A percentile compares a stretch with the other conserved stretches of the same genome.
phyloP scores from a whole-genome alignment of 2,329 filamentous ascomycete species.

The Epichloe gansuensis region DNA sequence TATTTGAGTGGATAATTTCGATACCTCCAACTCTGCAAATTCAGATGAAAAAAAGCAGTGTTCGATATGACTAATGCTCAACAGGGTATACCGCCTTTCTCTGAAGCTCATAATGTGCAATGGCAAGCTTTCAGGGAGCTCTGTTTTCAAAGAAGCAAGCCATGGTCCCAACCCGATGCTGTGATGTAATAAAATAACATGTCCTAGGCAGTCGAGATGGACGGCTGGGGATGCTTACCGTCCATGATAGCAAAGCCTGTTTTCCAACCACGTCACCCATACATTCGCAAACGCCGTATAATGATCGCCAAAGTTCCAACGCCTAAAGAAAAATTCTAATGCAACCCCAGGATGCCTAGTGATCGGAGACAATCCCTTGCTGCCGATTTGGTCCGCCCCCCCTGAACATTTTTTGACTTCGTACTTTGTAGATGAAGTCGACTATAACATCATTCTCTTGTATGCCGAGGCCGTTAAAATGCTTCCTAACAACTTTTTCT shows the following conservation, averaged over 20 bases:
- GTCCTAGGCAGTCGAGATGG: neutral
- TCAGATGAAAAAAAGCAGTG: neutral
- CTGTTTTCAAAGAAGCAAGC: neutral
- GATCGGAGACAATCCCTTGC: neutral
- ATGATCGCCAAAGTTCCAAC: neutral
- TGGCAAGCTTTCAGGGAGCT: neutral
- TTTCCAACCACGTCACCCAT: neutral
- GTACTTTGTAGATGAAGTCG: slow-evolving; percentile 60
- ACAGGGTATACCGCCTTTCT: neutral
- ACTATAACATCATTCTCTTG: slow-evolving; percentile 76
- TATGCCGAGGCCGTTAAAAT: slow-evolving; percentile 70
- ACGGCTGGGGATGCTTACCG: neutral
- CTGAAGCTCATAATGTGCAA: neutral
- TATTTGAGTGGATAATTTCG: too few relatives aligned
- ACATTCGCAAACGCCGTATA: neutral
- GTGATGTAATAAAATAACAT: neutral
- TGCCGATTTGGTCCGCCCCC: slow-evolving; percentile 14
- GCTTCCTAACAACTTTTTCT: slow-evolving; percentile 60
- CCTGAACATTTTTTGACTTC: slow-evolving; percentile 19
- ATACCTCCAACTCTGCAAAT: neutral
- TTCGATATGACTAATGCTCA: neutral
- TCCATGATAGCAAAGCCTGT: neutral
- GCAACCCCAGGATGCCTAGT: slow-evolving; percentile 41
- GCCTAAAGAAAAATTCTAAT: neutral
- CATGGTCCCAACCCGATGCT: neutral